Evolutionary conservation across 805 yeast species (phyloP).

Genomic region (Scheffersomyces spartinae): DNA sequence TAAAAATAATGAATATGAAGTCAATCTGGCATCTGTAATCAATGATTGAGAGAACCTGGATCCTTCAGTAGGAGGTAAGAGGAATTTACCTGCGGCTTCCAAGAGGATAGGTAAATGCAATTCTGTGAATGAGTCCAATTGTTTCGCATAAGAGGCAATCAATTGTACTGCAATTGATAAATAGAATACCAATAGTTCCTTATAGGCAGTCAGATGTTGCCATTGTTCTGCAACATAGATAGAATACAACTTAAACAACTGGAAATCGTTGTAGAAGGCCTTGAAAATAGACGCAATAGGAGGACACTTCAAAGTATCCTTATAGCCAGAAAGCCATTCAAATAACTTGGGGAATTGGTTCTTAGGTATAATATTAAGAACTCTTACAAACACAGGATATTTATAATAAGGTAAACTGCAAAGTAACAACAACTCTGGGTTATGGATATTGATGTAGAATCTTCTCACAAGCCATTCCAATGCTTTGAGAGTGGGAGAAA

Average conservation of each 20-base stretch:
- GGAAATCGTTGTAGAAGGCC: constrained; percentile 54
- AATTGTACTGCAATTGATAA: constrained; percentile 60
- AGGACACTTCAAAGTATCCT: constrained; percentile 52
- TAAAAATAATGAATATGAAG: constrained; percentile 73
- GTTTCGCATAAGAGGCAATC: constrained; percentile 48
- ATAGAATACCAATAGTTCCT: constrained; percentile 67
- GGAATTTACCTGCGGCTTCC: constrained; percentile 45
- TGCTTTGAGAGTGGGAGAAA: constrained; percentile 69
- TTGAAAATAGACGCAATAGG: constrained; percentile 60
- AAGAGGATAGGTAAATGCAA: constrained; percentile 43
- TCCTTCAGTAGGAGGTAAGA: constrained; percentile 24
- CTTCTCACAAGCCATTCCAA: constrained; percentile 94
- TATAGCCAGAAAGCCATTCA: constrained; percentile 57
- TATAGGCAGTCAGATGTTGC: constrained; percentile 44
- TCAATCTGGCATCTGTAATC: constrained; percentile 52
- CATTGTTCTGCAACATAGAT: constrained; percentile 40
- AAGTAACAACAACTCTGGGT: constrained; percentile 60
- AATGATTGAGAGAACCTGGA: constrained; percentile 10
- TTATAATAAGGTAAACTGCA: constrained; percentile 74
- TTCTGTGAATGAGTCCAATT: constrained; percentile 31
- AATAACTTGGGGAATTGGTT: constrained; percentile 63
- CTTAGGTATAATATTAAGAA: constrained; percentile 59
- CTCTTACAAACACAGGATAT: constrained; percentile 60
- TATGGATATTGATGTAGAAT: constrained; percentile 72
- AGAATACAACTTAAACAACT: constrained; percentile 56